Percentiles rank a stretch among this genome's conserved stretches.
Evolutionary conservation across 2,329 filamentous ascomycete genomes (phyloP).

Genomic region (Stenocarpella maydis): DNA sequence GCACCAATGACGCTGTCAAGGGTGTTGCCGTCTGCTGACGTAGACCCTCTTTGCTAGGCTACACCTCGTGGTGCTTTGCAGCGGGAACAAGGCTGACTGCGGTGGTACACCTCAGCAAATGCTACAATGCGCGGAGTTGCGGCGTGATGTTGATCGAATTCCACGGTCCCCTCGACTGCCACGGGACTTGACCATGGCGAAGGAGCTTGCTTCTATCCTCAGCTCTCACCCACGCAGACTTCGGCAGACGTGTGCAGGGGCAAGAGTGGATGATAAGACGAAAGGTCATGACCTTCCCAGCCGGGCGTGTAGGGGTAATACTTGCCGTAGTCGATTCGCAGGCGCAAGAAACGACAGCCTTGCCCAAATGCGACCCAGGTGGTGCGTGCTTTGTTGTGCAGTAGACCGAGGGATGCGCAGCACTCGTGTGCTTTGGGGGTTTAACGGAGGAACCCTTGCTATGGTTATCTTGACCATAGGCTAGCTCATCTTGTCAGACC

Average conservation of each 20-base stretch:
- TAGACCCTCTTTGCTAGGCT: neutral
- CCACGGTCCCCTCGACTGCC: neutral
- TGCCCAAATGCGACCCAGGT: neutral
- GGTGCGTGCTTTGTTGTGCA: neutral
- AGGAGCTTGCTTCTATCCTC: neutral
- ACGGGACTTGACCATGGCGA: neutral
- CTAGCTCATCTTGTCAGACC: slow-evolving; percentile 2
- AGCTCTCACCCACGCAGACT: neutral
- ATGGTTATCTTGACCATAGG: slow-evolving; percentile 32
- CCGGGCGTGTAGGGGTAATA: too few species aligned
- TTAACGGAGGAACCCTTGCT: slow-evolving; percentile 24
- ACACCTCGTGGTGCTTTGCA: neutral
- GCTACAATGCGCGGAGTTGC: neutral
- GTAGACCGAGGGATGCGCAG: neutral
- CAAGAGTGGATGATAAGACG: neutral
- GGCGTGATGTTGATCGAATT: neutral
- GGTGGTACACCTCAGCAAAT: neutral
- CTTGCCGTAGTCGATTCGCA: neutral
- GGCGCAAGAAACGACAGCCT: neutral
- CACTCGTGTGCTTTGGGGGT: slow-evolving; percentile 11
- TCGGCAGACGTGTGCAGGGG: neutral
- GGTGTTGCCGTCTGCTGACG: neutral
- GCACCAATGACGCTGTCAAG: slow-evolving; percentile 3
- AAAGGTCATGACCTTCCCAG: neutral
- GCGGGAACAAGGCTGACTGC: neutral